Evolutionary conservation across 2,329 filamentous ascomycete genomes (phyloP).

Genomic region (Colletotrichum chlorophyti): DNA sequence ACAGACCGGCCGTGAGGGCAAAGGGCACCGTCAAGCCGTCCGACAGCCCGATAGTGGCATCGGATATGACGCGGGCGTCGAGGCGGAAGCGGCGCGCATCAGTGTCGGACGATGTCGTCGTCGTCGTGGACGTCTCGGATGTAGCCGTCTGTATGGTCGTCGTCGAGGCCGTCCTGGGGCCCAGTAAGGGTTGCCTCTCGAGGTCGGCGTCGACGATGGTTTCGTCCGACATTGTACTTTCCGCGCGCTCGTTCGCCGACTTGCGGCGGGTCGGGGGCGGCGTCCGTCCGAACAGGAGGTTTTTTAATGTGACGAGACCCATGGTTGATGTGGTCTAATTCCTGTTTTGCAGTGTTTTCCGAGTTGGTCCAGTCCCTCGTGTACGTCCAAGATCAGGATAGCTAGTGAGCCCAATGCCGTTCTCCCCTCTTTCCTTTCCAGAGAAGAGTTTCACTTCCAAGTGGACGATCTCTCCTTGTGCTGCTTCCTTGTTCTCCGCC

Average conservation of each 20-base stretch:
- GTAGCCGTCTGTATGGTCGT: slow-evolving; percentile 11
- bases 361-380: neutral
- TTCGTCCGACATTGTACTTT: slow-evolving; percentile 29
- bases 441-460: neutral
- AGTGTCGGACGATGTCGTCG: slow-evolving; percentile 10
- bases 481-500: neutral
- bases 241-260: neutral
- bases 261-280: slow-evolving; percentile 7
- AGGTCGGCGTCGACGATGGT: slow-evolving; percentile 27
- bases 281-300: slow-evolving; percentile 25
- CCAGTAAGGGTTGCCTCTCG: slow-evolving; percentile 29
- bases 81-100: slow-evolving; percentile 24
- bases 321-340: slow-evolving; percentile 5
- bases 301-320: slow-evolving; percentile 31
- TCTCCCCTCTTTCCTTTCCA: neutral
- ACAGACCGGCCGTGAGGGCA: slow-evolving; percentile 77
- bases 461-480: neutral
- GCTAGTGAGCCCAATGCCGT: neutral
- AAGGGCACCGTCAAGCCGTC: slow-evolving; percentile 84
- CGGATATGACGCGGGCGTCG: slow-evolving; percentile 32
- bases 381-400: neutral
- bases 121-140: slow-evolving; percentile 9
- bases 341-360: neutral
- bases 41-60: slow-evolving; percentile 68
- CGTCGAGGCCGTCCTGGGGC: slow-evolving; percentile 8